Percentiles rank a stretch among this genome's conserved stretches.
Evolutionary conservation across 495 filamentous ascomycete genomes (phyloP).

Genomic region (Thermochaetoides thermophila): DNA sequence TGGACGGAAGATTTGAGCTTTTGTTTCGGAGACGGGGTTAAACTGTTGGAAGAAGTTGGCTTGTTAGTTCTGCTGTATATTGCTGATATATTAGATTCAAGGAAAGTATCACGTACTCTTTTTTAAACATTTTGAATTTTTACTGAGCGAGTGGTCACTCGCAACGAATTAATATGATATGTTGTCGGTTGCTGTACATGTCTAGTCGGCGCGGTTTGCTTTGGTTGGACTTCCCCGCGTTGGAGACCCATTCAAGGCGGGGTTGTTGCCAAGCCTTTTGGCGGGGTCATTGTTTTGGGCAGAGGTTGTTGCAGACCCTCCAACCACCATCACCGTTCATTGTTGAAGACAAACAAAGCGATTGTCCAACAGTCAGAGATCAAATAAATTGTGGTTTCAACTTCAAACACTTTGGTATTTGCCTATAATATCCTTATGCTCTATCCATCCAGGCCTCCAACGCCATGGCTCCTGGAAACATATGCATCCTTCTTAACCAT

Average conservation of each 20-base stretch:
- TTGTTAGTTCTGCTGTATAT: conserved; percentile 2
- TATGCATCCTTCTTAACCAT: conserved; percentile 32
- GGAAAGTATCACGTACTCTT: conserved; percentile 63
- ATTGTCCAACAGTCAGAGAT: not conserved
- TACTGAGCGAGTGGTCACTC: conserved; percentile 2
- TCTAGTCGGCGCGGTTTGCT: not conserved
- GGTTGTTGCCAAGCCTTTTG: conserved; percentile 6
- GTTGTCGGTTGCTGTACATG: too few relatives aligned
- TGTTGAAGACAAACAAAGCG: not conserved
- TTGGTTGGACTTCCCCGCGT: conserved; percentile 12
- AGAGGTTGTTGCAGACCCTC: too few relatives aligned
- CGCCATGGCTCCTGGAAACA: too few relatives aligned
- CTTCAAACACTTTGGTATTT: too few relatives aligned
- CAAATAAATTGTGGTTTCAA: too few relatives aligned
- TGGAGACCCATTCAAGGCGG: conserved; percentile 9
- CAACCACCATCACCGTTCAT: too few relatives aligned
- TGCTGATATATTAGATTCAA: too few relatives aligned
- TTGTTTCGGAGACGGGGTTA: conserved; percentile 65
- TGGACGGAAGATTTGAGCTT: conserved; percentile 97
- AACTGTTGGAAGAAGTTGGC: conserved; percentile 29
- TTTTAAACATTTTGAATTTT: conserved; percentile 65
- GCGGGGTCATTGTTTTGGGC: conserved; percentile 5
- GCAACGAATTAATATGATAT: too few relatives aligned
- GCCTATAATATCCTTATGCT: too few relatives aligned
- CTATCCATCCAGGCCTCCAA: too few relatives aligned